Evolutionary conservation across 2,329 filamentous ascomycete species (phyloP), one percentile per base, ranked within the genome.

Genomic region (Aspergillus fumigatus): DNA sequence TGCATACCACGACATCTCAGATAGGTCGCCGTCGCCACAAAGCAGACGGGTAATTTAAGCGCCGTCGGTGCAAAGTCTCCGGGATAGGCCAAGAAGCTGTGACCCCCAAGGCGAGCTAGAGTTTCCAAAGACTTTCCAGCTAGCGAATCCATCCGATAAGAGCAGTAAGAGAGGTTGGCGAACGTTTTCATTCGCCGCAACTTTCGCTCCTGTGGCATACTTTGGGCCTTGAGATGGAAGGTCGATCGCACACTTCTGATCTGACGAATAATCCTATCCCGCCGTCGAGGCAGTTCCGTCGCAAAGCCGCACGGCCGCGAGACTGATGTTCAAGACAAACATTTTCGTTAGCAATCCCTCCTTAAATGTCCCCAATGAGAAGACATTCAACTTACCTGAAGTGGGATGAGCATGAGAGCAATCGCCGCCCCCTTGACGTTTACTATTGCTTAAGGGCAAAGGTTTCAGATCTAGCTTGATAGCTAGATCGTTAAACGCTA

Each of bases 71-170:
- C 70, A 61, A 76, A 72, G 14, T 74, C 69, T 1, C 52, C 56
- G 1, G 74, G 74, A 4, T 77, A 64, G 6, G 62, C 66, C 21
- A 79, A 60, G 54, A 71, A 67, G 56, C 73, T 72, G 54, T 76
- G 65, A 6, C 77, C 77, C 50, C 77, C 77, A 25, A 79, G 67
- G 11, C 74, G 73, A 48, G 74, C 67, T 21, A 79, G 65, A n/a
- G 67, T 70, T 51, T 78, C 75, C 17, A 79, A 47, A 11, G 67
- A 62, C 49, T 62, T 73, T n/a, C 71, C 73, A 48, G 61, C 68
- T 52, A 78, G 58, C 10, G 70, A 69, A 45, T 66, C 66, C 63
- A 75, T 70, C 6, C 64, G 62, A 48, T 60, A 58, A 10, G 63
- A 58, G 25, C 66, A 68, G 54, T 55, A 59, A 6, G 65, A 54